A percentile compares a stretch with the other conserved stretches of the same genome.
These are phyloP conservation scores for Phytophthora crassamura DNA, from an alignment of 352 stramenopile species.

Conservation along the genomic window DNA sequence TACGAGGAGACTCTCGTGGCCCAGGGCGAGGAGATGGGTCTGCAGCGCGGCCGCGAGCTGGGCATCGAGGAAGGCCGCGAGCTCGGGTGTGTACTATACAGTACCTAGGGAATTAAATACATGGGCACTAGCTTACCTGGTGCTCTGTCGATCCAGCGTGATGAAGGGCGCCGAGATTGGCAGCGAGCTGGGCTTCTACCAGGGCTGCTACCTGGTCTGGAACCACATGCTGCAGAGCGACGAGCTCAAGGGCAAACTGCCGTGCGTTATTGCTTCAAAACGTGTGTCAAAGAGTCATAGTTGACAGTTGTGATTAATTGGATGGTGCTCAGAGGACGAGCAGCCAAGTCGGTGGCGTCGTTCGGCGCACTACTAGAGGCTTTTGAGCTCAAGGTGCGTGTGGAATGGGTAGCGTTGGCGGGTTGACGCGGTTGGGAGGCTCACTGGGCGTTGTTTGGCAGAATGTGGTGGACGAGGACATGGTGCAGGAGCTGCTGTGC, in stretches of 20 bases:
- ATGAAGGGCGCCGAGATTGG: slow-evolving; percentile 86
- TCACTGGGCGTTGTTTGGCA: slow-evolving; percentile 22
- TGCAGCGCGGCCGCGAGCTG: slow-evolving; percentile 58
- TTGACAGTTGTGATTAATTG: slow-evolving; percentile 2
- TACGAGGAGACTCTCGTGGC: slow-evolving; percentile 78
- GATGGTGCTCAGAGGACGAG: slow-evolving; percentile 45
- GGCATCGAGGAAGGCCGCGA: slow-evolving; percentile 79
- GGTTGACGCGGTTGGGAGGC: slow-evolving; percentile 4
- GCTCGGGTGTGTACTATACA: slow-evolving; percentile 54
- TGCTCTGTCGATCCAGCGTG: slow-evolving; percentile 42
- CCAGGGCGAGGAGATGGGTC: slow-evolving; percentile 68
- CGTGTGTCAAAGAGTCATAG: slow-evolving; percentile 2
- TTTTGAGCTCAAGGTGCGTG: slow-evolving; percentile 73
- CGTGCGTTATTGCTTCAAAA: slow-evolving; percentile 32
- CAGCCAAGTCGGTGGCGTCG: slow-evolving; percentile 63
- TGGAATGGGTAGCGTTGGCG: background rate
- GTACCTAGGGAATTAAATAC: background rate
- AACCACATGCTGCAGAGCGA: slow-evolving; percentile 58
- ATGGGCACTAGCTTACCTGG: slow-evolving; percentile 6
- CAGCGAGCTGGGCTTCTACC: slow-evolving; percentile 85
- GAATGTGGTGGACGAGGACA: slow-evolving; percentile 85
- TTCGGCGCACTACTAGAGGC: slow-evolving; percentile 60
- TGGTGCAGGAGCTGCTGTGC: slow-evolving; percentile 68
- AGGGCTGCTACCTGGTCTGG: slow-evolving; percentile 80
- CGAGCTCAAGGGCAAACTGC: slow-evolving; percentile 44